Evolutionary conservation across 345 rosid species (phyloP), one percentile per base, ranked within the genome.

Genomic region (Chamaenerion angustifolium): DNA sequence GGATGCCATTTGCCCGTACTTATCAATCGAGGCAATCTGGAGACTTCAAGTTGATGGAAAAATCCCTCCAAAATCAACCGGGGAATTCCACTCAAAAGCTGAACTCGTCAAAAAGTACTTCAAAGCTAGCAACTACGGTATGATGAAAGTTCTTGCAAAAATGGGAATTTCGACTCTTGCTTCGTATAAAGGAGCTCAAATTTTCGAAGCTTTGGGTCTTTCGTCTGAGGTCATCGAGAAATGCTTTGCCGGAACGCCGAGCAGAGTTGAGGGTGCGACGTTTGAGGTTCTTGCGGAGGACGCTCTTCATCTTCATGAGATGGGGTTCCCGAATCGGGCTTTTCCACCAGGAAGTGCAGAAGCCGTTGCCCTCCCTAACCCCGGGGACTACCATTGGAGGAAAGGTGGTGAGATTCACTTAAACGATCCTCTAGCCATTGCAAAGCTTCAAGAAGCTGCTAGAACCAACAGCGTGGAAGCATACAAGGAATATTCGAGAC

Each of bases 121-220:
- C 73, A 88, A 83, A 66, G 99, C 99, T 56, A 93, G 99, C 71
- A 85, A 68, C 75, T 93, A 88, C 64, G 99, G 99, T 56, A 93
- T 93, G 99, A 93, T 93, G 99, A 93, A 93, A 71, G 99, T 93
- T 64, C 95, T 93, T 42, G 99, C 99, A 11, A 93, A 88, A 64
- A 93, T 93, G 99, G 99, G 99, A 49, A 93, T 93, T 46, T 93
- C 99, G 40, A 93, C 99, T 31, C 56, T 93, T 64, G 99, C 99
- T 41, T 93, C 99, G 0, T 93, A 93, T 70, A 93, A 93, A 73
- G 99, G 99, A 46, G 97, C 99, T 70, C 99, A 93, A 62, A 93
- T 93, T 58, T 93, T 93, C 59, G 99, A 93, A 81, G 97, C 95
- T 43, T 74, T 93, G 43, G 99, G 99, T 31, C 97, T 93, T 55